phyloP scores from a whole-genome alignment of 2,329 filamentous ascomycete genomes.

The Colletotrichum nymphaeae region DNA sequence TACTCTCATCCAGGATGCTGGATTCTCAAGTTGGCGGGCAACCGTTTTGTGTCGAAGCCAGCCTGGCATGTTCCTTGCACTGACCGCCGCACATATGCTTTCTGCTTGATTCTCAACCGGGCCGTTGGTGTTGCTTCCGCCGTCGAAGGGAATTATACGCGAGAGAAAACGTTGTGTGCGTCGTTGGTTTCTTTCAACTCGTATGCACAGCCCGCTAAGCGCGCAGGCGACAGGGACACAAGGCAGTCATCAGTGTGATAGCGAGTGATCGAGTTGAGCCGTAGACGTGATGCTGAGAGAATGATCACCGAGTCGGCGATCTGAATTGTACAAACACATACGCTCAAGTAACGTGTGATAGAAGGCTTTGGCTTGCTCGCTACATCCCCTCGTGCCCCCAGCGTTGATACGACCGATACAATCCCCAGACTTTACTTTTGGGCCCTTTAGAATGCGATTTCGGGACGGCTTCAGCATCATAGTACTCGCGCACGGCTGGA shows the following conservation, averaged over 20 bases:
- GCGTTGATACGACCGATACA: background rate
- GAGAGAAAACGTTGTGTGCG: background rate
- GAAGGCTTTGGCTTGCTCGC: background rate
- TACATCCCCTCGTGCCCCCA: background rate
- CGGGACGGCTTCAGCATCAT: background rate
- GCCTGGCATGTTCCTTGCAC: background rate
- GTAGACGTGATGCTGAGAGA: background rate
- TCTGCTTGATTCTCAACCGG: background rate
- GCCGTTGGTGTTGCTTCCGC: background rate
- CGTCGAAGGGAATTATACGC: slow-evolving; percentile 10
- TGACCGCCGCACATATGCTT: background rate
- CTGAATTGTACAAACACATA: background rate
- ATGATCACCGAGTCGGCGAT: background rate
- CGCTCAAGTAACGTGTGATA: slow-evolving; percentile 9
- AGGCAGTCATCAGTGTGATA: background rate
- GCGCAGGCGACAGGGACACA: background rate
- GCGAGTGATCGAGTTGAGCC: background rate
- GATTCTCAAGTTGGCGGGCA: background rate
- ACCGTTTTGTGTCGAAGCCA: background rate
- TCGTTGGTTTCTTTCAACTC: background rate
- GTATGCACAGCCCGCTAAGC: background rate
- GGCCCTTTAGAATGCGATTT: background rate
- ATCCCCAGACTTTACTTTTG: background rate
- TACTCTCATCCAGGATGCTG: background rate
- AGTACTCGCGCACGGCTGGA: background rate